Conservation (phyloP, 306 rosid species). For the Calophaca sinica region DNA sequence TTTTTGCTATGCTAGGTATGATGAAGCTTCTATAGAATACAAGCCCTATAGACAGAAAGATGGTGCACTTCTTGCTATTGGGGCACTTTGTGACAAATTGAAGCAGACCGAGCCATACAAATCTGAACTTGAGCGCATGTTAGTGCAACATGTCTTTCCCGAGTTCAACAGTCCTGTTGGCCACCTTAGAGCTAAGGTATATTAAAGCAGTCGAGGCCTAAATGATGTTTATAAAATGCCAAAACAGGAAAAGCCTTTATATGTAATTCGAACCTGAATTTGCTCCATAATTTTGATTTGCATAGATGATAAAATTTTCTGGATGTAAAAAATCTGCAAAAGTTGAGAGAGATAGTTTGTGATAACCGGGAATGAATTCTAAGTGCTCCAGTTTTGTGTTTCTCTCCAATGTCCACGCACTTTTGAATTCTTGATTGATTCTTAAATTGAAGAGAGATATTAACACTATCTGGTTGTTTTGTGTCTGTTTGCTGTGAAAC, state of each 20-base stretch:
- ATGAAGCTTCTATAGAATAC: constrained; percentile 73
- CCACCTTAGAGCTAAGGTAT: constrained; percentile 91
- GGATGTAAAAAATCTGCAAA: not conserved
- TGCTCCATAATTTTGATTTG: not conserved
- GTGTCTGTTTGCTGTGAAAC: not conserved
- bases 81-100: constrained; percentile 95
- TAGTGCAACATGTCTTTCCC: constrained; percentile 97
- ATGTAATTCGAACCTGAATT: not conserved
- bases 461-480: constrained; percentile 6
- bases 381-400: constrained; percentile 11
- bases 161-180: constrained; percentile 95
- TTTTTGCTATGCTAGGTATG: constrained; percentile 65
- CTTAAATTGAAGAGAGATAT: not conserved
- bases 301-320: not conserved
- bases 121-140: constrained; percentile 92
- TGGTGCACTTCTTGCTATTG: constrained; percentile 98
- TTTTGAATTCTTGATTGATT: constrained; percentile 13
- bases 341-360: not conserved
- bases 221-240: not conserved
- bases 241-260: not conserved
- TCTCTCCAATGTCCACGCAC: constrained; percentile 1
- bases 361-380: not conserved
- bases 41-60: constrained; percentile 94
- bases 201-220: not conserved
- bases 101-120: constrained; percentile 96